These are phyloP conservation scores for Esteya vermicola DNA, from an alignment of 2,329 filamentous ascomycete species.

Conservation along the genomic window DNA sequence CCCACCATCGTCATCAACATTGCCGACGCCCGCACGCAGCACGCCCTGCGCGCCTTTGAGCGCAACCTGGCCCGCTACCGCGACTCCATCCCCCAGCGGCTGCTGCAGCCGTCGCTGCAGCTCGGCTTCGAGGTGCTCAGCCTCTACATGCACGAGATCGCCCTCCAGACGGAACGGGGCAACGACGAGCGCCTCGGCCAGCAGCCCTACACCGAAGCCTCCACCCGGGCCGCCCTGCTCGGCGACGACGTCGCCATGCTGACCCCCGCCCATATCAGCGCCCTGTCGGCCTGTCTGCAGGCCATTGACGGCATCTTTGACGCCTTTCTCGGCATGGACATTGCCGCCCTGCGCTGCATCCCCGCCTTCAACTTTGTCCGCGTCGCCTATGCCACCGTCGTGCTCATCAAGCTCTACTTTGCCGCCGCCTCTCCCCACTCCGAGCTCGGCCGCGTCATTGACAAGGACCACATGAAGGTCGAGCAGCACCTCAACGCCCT, in stretches of 20 bases:
- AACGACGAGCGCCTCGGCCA: conserved; percentile 31
- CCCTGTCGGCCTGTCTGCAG: conserved; percentile 50
- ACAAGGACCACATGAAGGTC: conserved; percentile 51
- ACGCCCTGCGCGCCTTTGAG: conserved; percentile 51
- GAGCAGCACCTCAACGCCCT: conserved; percentile 55
- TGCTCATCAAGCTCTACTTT: conserved; percentile 62
- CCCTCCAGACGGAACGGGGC: conserved; percentile 47
- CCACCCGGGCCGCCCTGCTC: conserved; percentile 27
- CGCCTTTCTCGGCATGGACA: conserved; percentile 47
- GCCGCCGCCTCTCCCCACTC: conserved; percentile 48
- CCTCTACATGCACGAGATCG: conserved; percentile 65
- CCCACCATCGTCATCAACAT: conserved; percentile 38
- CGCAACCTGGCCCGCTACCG: conserved; percentile 47
- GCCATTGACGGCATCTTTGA: conserved; percentile 55
- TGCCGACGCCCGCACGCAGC: conserved; percentile 48
- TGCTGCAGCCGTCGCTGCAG: conserved; percentile 40
- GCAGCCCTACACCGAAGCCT: conserved; percentile 29
- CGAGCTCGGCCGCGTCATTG: conserved; percentile 56
- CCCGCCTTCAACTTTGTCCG: conserved; percentile 61
- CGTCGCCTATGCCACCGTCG: conserved; percentile 56
- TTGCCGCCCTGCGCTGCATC: conserved; percentile 43
- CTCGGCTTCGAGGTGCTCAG: conserved; percentile 52
- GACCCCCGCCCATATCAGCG: conserved; percentile 48
- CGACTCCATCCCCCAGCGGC: conserved; percentile 33
- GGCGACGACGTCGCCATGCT: conserved; percentile 21